phyloP scores from a whole-genome alignment of 2,329 filamentous ascomycete species.

The Nothophoma quercina region DNA sequence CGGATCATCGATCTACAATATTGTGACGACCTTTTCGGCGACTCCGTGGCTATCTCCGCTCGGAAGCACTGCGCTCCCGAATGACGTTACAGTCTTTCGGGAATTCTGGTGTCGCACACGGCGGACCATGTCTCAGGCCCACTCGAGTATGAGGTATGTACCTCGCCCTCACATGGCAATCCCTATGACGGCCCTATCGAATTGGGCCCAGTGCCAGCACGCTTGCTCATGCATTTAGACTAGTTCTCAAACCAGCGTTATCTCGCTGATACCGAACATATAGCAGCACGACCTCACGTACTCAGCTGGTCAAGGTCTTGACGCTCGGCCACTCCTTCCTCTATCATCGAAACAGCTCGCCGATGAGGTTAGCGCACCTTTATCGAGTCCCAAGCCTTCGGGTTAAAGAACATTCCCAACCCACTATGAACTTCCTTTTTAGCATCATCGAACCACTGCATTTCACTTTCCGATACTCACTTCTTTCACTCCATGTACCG shows the following conservation, averaged over 20 bases:
- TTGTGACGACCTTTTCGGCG: slow-evolving; percentile 9
- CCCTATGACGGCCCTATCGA: slow-evolving; percentile 2
- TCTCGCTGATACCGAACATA: slow-evolving; percentile 19
- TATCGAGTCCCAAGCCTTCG: slow-evolving; percentile 10
- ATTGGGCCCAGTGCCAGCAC: slow-evolving; percentile 7
- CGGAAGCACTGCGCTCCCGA: slow-evolving; percentile 4
- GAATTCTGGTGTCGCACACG: slow-evolving; percentile 8
- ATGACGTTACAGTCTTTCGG: slow-evolving; percentile 12
- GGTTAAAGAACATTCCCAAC: slow-evolving; percentile 26
- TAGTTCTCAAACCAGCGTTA: slow-evolving; percentile 14
- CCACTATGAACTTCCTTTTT: slow-evolving; percentile 21
- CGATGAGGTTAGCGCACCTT: slow-evolving; percentile 18
- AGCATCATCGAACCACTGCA: slow-evolving; percentile 15
- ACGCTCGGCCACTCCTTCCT: slow-evolving; percentile 25
- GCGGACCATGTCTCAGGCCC: slow-evolving; percentile 12
- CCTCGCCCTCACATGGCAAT: slow-evolving; percentile 11
- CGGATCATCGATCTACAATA: slow-evolving; percentile 6
- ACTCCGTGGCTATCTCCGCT: slow-evolving; percentile 6
- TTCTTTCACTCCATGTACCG: slow-evolving; percentile 8
- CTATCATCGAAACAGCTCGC: slow-evolving; percentile 20
- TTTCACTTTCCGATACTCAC: slow-evolving; percentile 5
- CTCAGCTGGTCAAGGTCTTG: slow-evolving; percentile 24
- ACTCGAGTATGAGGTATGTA: slow-evolving; percentile 10
- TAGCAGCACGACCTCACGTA: slow-evolving; percentile 9
- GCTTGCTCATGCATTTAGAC: slow-evolving; percentile 12